Conservation (phyloP, 2,329 filamentous ascomycete genomes). For the Fusarium poae region DNA sequence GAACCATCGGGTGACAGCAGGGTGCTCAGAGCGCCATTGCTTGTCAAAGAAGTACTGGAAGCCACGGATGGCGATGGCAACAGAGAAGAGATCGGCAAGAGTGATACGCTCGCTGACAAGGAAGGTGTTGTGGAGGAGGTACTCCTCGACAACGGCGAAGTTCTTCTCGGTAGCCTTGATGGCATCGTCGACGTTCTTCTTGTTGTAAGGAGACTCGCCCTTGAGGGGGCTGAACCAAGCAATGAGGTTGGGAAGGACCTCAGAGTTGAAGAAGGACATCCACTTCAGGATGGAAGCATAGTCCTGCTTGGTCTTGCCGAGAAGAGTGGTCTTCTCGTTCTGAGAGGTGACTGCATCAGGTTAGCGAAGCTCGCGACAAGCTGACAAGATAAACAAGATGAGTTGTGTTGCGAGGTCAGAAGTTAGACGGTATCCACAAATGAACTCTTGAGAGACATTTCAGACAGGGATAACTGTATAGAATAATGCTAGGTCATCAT, state of each 20-base stretch:
- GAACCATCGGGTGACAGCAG: constrained; percentile 93
- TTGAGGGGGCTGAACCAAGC: constrained; percentile 89
- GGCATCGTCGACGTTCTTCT: constrained; percentile 91
- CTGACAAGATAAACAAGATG: constrained; percentile 48
- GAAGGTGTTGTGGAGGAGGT: constrained; percentile 94
- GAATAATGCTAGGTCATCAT: constrained; percentile 79
- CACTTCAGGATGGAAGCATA: constrained; percentile 98
- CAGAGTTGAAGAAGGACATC: constrained; percentile 96
- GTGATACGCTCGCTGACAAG: constrained; percentile 98
- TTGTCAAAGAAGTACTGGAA: constrained; percentile 97
- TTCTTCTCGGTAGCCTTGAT: constrained; percentile 77
- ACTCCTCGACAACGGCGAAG: constrained; percentile 81
- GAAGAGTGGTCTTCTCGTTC: constrained; percentile 99
- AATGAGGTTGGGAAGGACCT: constrained; percentile 80
- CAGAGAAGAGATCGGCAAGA: constrained; percentile 91
- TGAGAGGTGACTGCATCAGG: constrained; percentile 86
- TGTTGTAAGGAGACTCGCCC: constrained; percentile 91
- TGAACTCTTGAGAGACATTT: constrained; percentile 66
- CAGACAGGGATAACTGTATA: constrained; percentile 99
- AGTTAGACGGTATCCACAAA: constrained; percentile 93
- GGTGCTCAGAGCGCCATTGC: constrained; percentile 84
- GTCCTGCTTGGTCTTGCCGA: constrained; percentile 99
- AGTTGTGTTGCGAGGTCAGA: constrained; percentile 69
- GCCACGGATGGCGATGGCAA: constrained; percentile 83
- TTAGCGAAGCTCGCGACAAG: constrained; percentile 52